Evolutionary conservation across 192 early-diverging fungal species (phyloP), one percentile per base, ranked within the genome.

Genomic region (Haplosporangium gracile): DNA sequence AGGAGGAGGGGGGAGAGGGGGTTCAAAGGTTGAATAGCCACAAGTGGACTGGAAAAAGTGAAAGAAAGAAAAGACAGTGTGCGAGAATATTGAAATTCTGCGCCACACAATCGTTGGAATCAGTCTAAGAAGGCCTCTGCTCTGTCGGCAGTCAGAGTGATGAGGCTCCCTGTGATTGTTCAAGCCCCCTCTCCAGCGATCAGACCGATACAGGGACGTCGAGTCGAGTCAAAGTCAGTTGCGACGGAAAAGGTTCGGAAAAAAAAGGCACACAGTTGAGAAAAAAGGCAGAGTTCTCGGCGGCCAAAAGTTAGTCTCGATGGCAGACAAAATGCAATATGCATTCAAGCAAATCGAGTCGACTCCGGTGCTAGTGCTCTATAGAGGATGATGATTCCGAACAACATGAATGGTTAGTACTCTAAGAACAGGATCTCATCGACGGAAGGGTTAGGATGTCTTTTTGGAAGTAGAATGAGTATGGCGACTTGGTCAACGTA

Each of bases 91-190:
- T 34, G 39, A 69, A 71, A 34, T 70, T n/a, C 57, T 65, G 15
- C 40, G 53, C 57, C 47, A 74, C 40, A 39, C 18, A 68, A 29
- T 38, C n/a, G 20, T 47, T 34, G 6, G 8, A 18, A 40, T 22
- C 42, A 5, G 26, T 49, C 42, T 26, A 57, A 72, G 29, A 34
- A 7, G 18, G 65, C 55, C 80, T 72, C 75, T 11, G 75, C 75
- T 76, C 72, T 76, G 72, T 72, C 15, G 53, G 65, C 38, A 49
- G 29, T 49, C 53, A 82, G 76, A 82, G 74, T 74, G 34, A 53
- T 63, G 80, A 80, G 40, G 2, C 29, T 68, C 51, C 74, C 76
- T 70, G 15, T 39, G 45, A 63, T 55, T 43, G 20, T 76, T 42
- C 69, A 36, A 55, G 16, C 24, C 32, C 53, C 68, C 36, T 51